phyloP scores from a whole-genome alignment of 768 basidiomycete species.

The Cubamyces lactineus region DNA sequence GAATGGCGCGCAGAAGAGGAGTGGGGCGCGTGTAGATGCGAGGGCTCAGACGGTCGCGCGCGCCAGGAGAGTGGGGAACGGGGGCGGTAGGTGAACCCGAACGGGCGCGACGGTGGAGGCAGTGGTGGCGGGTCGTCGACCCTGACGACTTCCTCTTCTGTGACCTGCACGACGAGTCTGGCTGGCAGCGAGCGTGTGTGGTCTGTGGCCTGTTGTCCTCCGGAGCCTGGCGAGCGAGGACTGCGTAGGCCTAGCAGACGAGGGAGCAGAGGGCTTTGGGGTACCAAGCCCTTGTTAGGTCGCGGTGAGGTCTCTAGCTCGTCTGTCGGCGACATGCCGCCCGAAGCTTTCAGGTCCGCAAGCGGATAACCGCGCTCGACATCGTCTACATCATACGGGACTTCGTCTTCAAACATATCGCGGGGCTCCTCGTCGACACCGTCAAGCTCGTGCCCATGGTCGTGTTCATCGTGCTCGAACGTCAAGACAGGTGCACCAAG shows the following conservation, averaged over 20 bases:
- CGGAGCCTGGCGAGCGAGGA: not conserved
- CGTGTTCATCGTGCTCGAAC: conserved; percentile 54
- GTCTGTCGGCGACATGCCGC: not conserved
- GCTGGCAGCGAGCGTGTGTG: conserved; percentile 12
- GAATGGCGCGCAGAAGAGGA: not conserved
- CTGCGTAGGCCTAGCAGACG: not conserved
- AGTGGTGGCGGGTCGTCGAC: not conserved
- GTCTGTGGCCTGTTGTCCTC: not conserved
- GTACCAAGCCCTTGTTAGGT: not conserved
- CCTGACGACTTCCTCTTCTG: conserved; percentile 4
- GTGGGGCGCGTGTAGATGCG: not conserved
- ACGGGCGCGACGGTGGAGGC: not conserved
- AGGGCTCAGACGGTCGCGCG: not conserved
- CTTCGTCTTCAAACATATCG: not conserved
- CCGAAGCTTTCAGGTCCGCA: not conserved
- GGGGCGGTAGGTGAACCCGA: not conserved
- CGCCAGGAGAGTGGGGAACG: not conserved
- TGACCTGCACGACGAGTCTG: conserved; percentile 14
- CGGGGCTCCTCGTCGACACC: not conserved
- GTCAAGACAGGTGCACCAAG: conserved; percentile 26
- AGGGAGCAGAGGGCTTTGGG: not conserved
- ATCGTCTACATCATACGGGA: not conserved
- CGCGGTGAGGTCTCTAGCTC: not conserved
- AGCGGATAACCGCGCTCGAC: not conserved
- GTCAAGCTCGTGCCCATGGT: conserved; percentile 53